Evolutionary conservation across 129 eudicot species (phyloP).

Genomic region (Helichrysum umbraculigerum): DNA sequence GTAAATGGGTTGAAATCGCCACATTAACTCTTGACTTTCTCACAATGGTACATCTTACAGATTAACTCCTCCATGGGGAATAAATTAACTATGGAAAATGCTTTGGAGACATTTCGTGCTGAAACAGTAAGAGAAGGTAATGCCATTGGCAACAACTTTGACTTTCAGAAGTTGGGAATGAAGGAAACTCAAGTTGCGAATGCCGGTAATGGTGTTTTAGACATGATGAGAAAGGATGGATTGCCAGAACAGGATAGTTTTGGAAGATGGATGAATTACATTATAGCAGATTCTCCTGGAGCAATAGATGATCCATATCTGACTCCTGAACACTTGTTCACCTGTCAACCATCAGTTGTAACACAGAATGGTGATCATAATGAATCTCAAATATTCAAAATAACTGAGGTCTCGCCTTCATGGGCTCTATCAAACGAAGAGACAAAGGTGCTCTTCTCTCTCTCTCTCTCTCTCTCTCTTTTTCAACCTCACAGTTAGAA

Average conservation of each 20-base stretch:
- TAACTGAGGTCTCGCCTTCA: constrained; percentile 81
- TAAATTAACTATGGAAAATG: constrained; percentile 31
- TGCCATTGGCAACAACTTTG: constrained; percentile 18
- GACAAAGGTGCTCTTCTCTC: constrained; percentile 58
- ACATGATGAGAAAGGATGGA: constrained; percentile 42
- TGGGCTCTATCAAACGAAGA: constrained; percentile 79
- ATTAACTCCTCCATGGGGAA: constrained; percentile 28
- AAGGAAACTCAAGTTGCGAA: constrained; percentile 32
- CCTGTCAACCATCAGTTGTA: constrained; percentile 33
- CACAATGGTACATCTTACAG: constrained; percentile 27
- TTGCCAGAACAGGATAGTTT: constrained; percentile 68
- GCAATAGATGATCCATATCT: constrained; percentile 45
- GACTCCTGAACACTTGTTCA: constrained; percentile 43
- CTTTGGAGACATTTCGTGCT: constrained; percentile 18
- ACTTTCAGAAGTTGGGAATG: constrained; percentile 32
- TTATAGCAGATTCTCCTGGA: constrained; percentile 67
- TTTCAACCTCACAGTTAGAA: constrained; percentile 3
- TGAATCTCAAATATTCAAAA: constrained; percentile 49
- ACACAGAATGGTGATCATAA: constrained; percentile 32
- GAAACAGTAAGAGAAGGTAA: constrained; percentile 37
- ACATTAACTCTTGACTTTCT: constrained; percentile 2
- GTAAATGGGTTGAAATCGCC: constrained; percentile 2
- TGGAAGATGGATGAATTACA: constrained; percentile 74
- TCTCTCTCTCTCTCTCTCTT: too few species aligned
- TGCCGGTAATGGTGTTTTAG: constrained; percentile 32